Conservation (phyloP, 495 filamentous ascomycete genomes). For the Annulohypoxylon maeteangense region DNA sequence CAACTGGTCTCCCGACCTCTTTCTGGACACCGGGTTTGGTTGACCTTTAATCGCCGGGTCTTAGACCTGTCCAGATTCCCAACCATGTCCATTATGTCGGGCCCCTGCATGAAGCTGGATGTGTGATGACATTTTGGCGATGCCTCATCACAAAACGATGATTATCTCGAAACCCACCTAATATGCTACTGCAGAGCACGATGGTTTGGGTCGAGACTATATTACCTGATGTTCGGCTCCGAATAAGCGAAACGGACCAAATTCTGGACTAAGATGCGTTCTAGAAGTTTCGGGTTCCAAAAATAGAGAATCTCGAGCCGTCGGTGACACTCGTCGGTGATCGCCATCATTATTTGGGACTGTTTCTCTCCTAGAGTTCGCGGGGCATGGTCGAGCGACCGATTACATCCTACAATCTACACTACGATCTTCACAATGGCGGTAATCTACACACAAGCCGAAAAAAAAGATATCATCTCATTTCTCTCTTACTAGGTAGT, state of each 20-base stretch:
- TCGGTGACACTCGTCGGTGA: slow-evolving; percentile 15
- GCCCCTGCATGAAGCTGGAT: slow-evolving; percentile 27
- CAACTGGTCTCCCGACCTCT: slow-evolving; percentile 21
- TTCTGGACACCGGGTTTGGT: neutral
- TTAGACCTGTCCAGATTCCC: slow-evolving; percentile 37
- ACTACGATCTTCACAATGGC: neutral
- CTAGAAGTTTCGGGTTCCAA: slow-evolving; percentile 35
- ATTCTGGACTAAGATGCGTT: slow-evolving; percentile 10
- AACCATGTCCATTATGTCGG: slow-evolving; percentile 17
- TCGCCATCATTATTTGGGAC: slow-evolving; percentile 2
- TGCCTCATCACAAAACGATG: slow-evolving; percentile 11
- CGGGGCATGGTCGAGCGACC: neutral
- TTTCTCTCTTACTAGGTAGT: neutral
- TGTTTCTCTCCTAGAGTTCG: neutral
- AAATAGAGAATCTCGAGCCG: slow-evolving; percentile 43
- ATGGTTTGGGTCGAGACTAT: slow-evolving; percentile 28
- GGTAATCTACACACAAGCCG: neutral
- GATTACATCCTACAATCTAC: neutral
- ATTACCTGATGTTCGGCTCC: slow-evolving; percentile 23
- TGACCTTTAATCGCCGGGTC: slow-evolving; percentile 10
- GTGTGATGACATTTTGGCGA: slow-evolving; percentile 21
- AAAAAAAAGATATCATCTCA: slow-evolving; percentile 17
- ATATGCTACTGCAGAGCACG: slow-evolving; percentile 21
- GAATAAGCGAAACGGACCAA: slow-evolving; percentile 21
- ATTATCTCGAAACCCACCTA: slow-evolving; percentile 24